A percentile compares a stretch with the other conserved stretches of the same genome.
These are phyloP conservation scores for Populus hybrid DNA, from an alignment of 441 rosid species.

Conservation along the genomic window DNA sequence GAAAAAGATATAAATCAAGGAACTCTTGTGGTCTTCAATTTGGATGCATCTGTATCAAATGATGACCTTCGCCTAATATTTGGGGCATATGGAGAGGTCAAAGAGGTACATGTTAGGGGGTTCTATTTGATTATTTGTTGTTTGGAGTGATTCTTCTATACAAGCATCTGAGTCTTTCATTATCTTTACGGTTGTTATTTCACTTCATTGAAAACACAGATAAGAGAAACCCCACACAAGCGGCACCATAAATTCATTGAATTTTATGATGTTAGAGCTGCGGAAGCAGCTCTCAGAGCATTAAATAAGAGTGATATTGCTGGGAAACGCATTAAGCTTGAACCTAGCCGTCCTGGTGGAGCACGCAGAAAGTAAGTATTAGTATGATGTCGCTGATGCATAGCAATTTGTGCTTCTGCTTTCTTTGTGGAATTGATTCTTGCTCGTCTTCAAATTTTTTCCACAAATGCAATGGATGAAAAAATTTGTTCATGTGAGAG, in stretches of 20 bases:
- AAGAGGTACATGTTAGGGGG: conserved; percentile 47
- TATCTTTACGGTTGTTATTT: not conserved
- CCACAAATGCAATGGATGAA: not conserved
- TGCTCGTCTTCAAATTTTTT: not conserved
- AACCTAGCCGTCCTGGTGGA: conserved; percentile 95
- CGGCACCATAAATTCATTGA: conserved; percentile 82
- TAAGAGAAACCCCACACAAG: conserved; percentile 84
- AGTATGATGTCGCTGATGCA: conserved; percentile 6
- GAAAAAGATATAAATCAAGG: conserved; percentile 91
- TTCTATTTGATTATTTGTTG: not conserved
- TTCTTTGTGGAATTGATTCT: not conserved
- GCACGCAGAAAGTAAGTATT: conserved; percentile 68
- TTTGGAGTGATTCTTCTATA: not conserved
- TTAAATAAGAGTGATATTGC: conserved; percentile 84
- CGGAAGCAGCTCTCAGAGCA: conserved; percentile 78
- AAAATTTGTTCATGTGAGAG: not conserved
- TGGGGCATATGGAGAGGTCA: conserved; percentile 82
- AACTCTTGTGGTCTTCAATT: conserved; percentile 78
- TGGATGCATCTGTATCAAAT: conserved; percentile 78
- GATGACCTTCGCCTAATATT: conserved; percentile 77
- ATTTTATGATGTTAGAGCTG: conserved; percentile 84
- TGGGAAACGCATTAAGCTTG: conserved; percentile 90
- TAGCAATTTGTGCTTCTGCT: not conserved
- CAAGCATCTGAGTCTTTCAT: not conserved
- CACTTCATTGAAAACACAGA: conserved; percentile 41